Base-by-base conservation (phyloP, 2,329 filamentous ascomycete species). In the Xylaria sp. region DNA sequence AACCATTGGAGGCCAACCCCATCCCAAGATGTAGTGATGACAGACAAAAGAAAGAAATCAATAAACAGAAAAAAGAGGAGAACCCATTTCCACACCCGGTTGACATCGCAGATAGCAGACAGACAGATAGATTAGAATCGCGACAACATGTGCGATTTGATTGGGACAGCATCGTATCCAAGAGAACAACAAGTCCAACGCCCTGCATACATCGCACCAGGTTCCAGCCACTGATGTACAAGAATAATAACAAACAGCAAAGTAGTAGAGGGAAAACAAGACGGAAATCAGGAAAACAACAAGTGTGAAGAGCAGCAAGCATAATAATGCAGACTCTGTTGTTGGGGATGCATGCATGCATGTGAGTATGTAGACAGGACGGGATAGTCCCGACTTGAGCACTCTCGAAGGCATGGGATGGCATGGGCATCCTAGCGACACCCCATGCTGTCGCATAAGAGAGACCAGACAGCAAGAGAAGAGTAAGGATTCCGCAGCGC, bases 361-460 rank as follows among this genome's bases (percentile, higher is more conserved):
- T 9, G 23, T 50, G 47, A 50, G 23, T 7, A 23, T 2, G 9
- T 50, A 10, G 37, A 50, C 8, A 50, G 23, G 23, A 30, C 16
- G 18, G 47, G n/a, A 50, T 50, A 23, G 23, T 50, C 11, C 42
- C 42, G 42, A 46, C 42, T 62, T 49, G 52, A 18, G 55, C 44
- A 55, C 42, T 3, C n/a, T 37, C 23, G 44, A 30, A 46, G 9
- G 10, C 5, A 46, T 47, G 52, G 46, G 16, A 54, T 42, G n/a
- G 13, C 18, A 16, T 16, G 37, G 11, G 37, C 37, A 42, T 55
- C 34, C 19, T 61, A 63, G 50, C 18, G 53, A 52, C 61, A 63
- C 58, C 59, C 61, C 48, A 37, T 35, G 4, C 35, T 52, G 16
- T 39, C 9, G 49, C n/a, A 35, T 39, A 13, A n/a, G 42, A 34